phyloP scores from a whole-genome alignment of 139 green algal genomes.

The Chlamydomonas eustigma region DNA sequence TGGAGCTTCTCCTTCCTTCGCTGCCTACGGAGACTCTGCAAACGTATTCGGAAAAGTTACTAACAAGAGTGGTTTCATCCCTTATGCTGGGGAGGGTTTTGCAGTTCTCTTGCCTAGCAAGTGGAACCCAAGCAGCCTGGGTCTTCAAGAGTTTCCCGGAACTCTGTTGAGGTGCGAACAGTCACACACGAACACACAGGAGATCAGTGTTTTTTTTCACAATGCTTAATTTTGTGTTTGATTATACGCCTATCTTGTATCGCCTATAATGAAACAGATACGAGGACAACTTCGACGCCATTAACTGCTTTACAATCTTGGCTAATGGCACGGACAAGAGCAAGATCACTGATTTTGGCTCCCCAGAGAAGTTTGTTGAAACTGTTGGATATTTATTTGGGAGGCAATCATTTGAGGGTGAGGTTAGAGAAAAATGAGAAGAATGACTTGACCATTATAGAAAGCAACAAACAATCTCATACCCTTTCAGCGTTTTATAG shows the following conservation, averaged over 20 bases:
- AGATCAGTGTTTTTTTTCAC: too few species aligned
- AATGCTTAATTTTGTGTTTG: too few species aligned
- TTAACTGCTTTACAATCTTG: slow-evolving; percentile 85
- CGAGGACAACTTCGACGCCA: slow-evolving; percentile 94
- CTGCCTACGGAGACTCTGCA: slow-evolving; percentile 84
- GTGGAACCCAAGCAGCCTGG: slow-evolving; percentile 97
- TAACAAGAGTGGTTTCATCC: slow-evolving; percentile 83
- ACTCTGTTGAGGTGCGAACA: too few species aligned
- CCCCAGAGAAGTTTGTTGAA: slow-evolving; percentile 85
- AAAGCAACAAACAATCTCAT: background rate
- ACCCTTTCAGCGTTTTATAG: background rate
- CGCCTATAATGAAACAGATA: too few species aligned
- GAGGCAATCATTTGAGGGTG: slow-evolving; percentile 52
- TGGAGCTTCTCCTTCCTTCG: too few species aligned
- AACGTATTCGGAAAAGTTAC: slow-evolving; percentile 87
- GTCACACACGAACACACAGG: too few species aligned
- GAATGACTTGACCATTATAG: too few species aligned
- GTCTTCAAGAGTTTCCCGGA: too few species aligned
- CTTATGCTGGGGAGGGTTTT: slow-evolving; percentile 91
- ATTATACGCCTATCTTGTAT: too few species aligned
- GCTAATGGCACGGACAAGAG: slow-evolving; percentile 64
- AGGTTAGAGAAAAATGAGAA: too few species aligned
- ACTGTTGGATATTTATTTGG: slow-evolving; percentile 76
- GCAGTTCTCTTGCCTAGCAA: slow-evolving; percentile 86
- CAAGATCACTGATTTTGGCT: slow-evolving; percentile 79